Evolutionary conservation across 2,329 filamentous ascomycete genomes (phyloP).

Genomic region (Epichloe gansuensis): DNA sequence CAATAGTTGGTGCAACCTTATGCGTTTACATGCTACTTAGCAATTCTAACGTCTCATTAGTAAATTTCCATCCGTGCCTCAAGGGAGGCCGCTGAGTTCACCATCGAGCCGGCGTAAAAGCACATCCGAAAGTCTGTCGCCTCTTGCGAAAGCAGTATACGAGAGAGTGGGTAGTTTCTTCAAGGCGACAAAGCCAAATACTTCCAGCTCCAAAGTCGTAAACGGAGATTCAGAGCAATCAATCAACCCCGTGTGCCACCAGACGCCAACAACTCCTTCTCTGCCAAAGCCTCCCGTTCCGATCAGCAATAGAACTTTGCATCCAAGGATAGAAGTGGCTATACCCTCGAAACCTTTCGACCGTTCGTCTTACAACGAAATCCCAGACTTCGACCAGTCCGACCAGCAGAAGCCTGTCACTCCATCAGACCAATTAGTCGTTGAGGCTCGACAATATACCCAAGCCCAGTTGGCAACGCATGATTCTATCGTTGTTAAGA

Average conservation of each 20-base stretch:
- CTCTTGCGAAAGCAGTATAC: conserved; percentile 31
- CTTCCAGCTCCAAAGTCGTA: conserved; percentile 18
- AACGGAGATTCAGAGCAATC: conserved; percentile 21
- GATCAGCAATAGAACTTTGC: conserved; percentile 3
- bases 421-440: conserved; percentile 9
- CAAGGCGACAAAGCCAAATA: conserved; percentile 24
- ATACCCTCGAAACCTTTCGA: conserved; percentile 33
- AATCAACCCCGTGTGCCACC: conserved; percentile 10
- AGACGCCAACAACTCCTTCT: not conserved
- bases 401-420: conserved; percentile 3
- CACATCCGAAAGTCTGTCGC: conserved; percentile 32
- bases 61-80: conserved; percentile 33
- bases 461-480: not conserved
- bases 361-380: conserved; percentile 23
- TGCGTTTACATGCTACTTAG: not conserved
- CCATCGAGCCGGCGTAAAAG: conserved; percentile 13
- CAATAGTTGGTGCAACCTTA: conserved; percentile 41
- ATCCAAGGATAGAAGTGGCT: conserved; percentile 31
- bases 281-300: not conserved
- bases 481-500: conserved; percentile 7
- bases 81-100: conserved; percentile 7
- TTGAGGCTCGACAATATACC: conserved; percentile 7
- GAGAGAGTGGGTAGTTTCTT: conserved; percentile 28
- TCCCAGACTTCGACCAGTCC: conserved; percentile 12
- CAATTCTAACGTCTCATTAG: conserved; percentile 20